Base-by-base conservation (phyloP, 495 filamentous ascomycete genomes). In the Lindgomyces ingoldianus region DNA sequence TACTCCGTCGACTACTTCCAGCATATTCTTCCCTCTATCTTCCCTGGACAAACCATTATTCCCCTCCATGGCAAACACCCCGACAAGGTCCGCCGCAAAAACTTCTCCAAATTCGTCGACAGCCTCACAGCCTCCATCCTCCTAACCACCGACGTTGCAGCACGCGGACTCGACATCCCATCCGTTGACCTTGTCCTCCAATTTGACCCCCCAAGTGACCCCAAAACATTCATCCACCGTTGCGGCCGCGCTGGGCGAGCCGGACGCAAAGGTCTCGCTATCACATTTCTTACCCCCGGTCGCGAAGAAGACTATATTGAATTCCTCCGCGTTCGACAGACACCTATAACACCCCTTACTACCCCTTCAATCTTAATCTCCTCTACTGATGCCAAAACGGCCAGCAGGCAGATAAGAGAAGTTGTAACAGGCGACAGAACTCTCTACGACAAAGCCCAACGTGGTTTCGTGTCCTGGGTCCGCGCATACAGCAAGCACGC, bases 1-100 rank as follows among this genome's bases (percentile, higher is more conserved):
- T 91, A 91, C 24, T 89, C 88, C n/a, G 95, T 98, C 22, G 94
- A 97, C 74, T 97, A 96, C 74, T 91, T 93, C 69, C 81, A 89
- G 25, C 81, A 87, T 59, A 81, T 96, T 16, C 81, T 98, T 26
- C 88, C 89, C 0, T 67, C 78, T 1, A 72, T 92, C 19, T 78
- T 95, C 14, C 76, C 83, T 25, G 75, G 78, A 1, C 90, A 90
- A 69, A 78, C 80, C 16, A 76, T 95, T 4, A 81, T 94, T 21
- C 87, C 93, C 4, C 82, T 98, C 0, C 94, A 98, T 69, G 94
- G 94, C 36, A 96, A 98, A 74, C 89, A 91, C 65, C 85, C 85
- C 2, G 83, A 91, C 10, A 89, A 88, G 55, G 86, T 89, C 29
- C 86, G 92, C 27, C 80, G 88, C 67, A 90, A 88, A 76, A 96